phyloP scores from a whole-genome alignment of 257 asterid genomes.

The Lithospermum erythrorhizon region DNA sequence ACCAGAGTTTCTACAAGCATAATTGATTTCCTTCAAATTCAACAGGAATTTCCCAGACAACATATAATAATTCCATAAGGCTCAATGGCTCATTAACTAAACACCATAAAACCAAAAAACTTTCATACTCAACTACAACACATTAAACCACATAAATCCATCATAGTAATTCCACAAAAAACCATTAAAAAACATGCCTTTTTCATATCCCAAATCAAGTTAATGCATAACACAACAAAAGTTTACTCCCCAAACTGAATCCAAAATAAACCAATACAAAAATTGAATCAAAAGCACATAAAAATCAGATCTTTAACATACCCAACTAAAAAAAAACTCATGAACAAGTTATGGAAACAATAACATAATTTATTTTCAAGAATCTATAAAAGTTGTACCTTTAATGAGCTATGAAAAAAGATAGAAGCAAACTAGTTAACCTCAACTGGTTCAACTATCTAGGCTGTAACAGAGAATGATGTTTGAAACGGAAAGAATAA shows the following conservation, averaged over 20 bases:
- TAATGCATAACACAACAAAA: too few species aligned
- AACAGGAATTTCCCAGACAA: not conserved
- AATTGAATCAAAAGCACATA: not conserved
- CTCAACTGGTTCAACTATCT: conserved; percentile 8
- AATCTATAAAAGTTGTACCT: conserved; percentile 30
- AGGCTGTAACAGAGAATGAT: conserved; percentile 1
- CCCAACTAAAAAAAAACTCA: not conserved
- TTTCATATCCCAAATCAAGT: not conserved
- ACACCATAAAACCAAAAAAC: not conserved
- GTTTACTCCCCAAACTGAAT: not conserved
- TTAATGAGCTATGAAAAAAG: conserved; percentile 13
- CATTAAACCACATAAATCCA: not conserved
- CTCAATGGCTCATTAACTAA: not conserved
- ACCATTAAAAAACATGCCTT: too few species aligned
- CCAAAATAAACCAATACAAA: too few species aligned
- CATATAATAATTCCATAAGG: not conserved
- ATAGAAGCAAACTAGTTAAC: not conserved
- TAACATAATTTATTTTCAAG: not conserved
- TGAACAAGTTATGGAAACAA: too few species aligned
- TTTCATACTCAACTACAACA: too few species aligned
- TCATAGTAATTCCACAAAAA: not conserved
- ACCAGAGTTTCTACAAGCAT: not conserved
- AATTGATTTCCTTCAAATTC: too few species aligned
- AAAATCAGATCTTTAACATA: conserved; percentile 18
- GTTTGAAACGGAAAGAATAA: not conserved